Base-by-base conservation (phyloP, 73 alveolate genomes). In the Blepharisma japonicum region DNA sequence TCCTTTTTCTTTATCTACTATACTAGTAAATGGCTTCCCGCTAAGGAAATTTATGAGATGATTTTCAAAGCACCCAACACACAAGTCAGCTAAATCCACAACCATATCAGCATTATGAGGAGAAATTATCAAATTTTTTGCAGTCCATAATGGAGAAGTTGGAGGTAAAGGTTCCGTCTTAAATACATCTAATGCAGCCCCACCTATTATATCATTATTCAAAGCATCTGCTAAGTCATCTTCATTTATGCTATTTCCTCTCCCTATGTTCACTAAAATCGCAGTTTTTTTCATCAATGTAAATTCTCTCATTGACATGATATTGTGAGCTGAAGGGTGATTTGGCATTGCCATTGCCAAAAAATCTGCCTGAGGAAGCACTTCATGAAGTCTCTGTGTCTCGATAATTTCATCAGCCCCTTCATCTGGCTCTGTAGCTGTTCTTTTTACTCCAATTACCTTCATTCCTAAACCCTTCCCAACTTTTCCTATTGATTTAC, bases 131-230 rank as follows among this genome's bases (percentile, higher is more conserved):
- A 84, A 83, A 48, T 84, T 84, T 23, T 32, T 67, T 46, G 55
- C 45, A 5, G 23, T 71, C 84, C 91, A 84, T 11, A 84, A 45
- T 45, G 18, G 71, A 55, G 71, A 68, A 0, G 55, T 72, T 2
- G 49, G n/a, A 8, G 77, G 38, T 23, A 84, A 67, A 6, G 91
- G 91, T 55, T 84, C 91, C 5, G 11, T 68, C n/a, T 45, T 68
- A 51, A 84, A 84, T 2, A 84, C 91, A 71, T 84, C 91, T 6
- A 84, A 72, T 5, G 55, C 81, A 4, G 87, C 87, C 45, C 84
- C 91, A 68, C 27, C 55, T 9, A 84, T 79, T 0, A 21, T 49
- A 9, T 80, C 61, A 8, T 42, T 77, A 20, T 68, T 51, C 54
- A 84, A 55, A 0, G 84, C 87, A 23, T 84, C 68, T 6, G 55